These are phyloP conservation scores for Alloteropsis angusta DNA, from an alignment of 202 grass and related monocot species.

Conservation along the genomic window DNA sequence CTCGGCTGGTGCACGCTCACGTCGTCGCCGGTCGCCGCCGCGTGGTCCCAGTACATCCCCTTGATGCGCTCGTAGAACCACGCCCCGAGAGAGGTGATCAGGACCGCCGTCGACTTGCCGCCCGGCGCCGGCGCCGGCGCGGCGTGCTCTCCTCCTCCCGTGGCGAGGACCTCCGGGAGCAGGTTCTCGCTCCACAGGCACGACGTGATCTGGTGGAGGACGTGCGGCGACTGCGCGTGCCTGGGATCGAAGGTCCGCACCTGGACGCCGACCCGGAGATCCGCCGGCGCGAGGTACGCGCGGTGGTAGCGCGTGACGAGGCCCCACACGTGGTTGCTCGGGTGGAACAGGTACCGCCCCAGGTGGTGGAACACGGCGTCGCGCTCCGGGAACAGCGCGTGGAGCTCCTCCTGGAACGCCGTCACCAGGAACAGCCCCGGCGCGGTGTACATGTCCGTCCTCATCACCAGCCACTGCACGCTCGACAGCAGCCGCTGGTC, in stretches of 20 bases:
- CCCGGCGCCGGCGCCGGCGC: background rate
- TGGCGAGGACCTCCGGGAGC: constrained; percentile 21
- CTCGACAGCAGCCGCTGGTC: constrained; percentile 44
- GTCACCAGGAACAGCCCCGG: constrained; percentile 46
- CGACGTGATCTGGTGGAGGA: constrained; percentile 41
- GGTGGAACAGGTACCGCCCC: constrained; percentile 46
- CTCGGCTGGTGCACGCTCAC: constrained; percentile 64
- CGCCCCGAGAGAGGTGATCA: constrained; percentile 37
- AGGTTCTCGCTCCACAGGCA: constrained; percentile 53
- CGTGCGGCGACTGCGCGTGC: background rate
- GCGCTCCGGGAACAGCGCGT: constrained; percentile 36
- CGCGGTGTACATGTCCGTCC: constrained; percentile 62
- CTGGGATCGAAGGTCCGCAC: constrained; percentile 18
- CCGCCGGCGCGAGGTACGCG: constrained; percentile 21
- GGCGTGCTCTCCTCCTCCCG: too few relatives aligned
- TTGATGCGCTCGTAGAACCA: constrained; percentile 46
- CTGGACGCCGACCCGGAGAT: constrained; percentile 24
- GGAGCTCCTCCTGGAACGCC: constrained; percentile 45
- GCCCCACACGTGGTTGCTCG: constrained; percentile 37
- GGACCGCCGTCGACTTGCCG: background rate
- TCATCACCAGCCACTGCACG: constrained; percentile 54
- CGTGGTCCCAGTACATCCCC: constrained; percentile 51
- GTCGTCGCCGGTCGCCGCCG: constrained; percentile 23
- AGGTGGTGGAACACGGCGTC: constrained; percentile 69
- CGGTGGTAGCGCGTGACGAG: constrained; percentile 36